These are phyloP conservation scores for Sphenostylis stenocarpa DNA, from an alignment of 306 rosid species.

Conservation along the genomic window DNA sequence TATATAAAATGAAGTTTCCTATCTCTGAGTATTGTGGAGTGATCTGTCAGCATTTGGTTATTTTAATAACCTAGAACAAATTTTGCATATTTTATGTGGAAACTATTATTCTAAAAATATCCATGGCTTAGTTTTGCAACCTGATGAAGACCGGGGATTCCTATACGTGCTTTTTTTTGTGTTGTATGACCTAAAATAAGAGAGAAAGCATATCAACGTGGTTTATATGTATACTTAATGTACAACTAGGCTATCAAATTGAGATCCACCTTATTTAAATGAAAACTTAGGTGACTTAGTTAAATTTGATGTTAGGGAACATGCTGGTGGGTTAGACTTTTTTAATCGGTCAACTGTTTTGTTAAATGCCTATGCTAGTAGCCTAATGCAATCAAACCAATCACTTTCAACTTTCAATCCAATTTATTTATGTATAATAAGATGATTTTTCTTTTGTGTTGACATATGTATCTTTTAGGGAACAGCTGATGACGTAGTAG, in stretches of 20 bases:
- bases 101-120: conserved; percentile 1
- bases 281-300: background rate
- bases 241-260: conserved; percentile 5
- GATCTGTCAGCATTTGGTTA: background rate
- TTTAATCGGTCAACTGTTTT: background rate
- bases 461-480: conserved; percentile 56
- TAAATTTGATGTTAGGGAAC: background rate
- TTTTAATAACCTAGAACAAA: background rate
- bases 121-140: background rate
- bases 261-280: conserved; percentile 4
- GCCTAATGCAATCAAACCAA: background rate
- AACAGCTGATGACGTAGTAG: conserved; percentile 82
- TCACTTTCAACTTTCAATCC: conserved; percentile 33
- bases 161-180: background rate
- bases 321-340: background rate
- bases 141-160: background rate
- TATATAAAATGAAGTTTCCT: background rate
- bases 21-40: background rate
- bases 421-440: conserved; percentile 25
- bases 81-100: background rate
- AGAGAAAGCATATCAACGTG: background rate
- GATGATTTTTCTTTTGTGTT: conserved; percentile 27
- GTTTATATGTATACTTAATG: background rate
- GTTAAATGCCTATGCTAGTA: background rate
- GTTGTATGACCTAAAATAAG: conserved; percentile 4